Conservation (phyloP, 1,139 yeast species). For the Hemisphaericaspora lyxosophila region DNA sequence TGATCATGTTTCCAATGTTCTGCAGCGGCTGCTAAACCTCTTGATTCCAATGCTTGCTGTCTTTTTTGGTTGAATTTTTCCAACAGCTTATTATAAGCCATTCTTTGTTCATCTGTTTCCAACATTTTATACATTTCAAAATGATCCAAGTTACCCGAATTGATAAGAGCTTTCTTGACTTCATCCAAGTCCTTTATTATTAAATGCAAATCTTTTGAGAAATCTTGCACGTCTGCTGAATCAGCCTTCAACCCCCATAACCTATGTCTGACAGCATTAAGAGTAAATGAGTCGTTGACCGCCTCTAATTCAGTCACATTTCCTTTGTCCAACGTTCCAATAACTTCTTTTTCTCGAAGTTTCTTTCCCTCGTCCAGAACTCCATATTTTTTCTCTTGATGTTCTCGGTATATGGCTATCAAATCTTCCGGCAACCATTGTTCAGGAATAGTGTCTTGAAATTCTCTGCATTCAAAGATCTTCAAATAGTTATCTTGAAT, state of each 20-base stretch:
- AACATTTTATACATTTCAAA: slow-evolving; percentile 60
- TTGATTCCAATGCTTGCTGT: slow-evolving; percentile 71
- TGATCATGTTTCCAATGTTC: slow-evolving; percentile 86
- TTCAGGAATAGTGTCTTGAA: slow-evolving; percentile 32
- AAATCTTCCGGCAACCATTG: slow-evolving; percentile 34
- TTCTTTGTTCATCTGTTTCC: slow-evolving; percentile 51
- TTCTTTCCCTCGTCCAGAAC: too few relatives aligned
- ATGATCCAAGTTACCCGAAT: slow-evolving; percentile 41
- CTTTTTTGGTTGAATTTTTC: slow-evolving; percentile 72
- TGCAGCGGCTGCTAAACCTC: slow-evolving; percentile 82
- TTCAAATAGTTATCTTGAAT: slow-evolving; percentile 62
- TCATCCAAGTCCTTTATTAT: slow-evolving; percentile 37
- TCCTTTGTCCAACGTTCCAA: slow-evolving; percentile 42
- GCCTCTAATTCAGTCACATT: slow-evolving; percentile 59
- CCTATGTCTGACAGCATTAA: slow-evolving; percentile 78
- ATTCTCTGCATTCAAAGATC: slow-evolving; percentile 26
- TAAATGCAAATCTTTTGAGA: slow-evolving; percentile 26
- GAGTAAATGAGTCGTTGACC: slow-evolving; percentile 33
- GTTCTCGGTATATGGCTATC: too few relatives aligned
- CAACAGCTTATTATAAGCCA: slow-evolving; percentile 60
- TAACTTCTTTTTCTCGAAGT: too few relatives aligned
- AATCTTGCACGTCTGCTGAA: slow-evolving; percentile 6
- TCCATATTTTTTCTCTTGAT: too few relatives aligned
- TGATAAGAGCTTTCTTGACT: slow-evolving; percentile 6
- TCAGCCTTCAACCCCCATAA: slow-evolving; percentile 57